Conservation (phyloP, 208 protist species). For the Wallacemonas sp. region DNA sequence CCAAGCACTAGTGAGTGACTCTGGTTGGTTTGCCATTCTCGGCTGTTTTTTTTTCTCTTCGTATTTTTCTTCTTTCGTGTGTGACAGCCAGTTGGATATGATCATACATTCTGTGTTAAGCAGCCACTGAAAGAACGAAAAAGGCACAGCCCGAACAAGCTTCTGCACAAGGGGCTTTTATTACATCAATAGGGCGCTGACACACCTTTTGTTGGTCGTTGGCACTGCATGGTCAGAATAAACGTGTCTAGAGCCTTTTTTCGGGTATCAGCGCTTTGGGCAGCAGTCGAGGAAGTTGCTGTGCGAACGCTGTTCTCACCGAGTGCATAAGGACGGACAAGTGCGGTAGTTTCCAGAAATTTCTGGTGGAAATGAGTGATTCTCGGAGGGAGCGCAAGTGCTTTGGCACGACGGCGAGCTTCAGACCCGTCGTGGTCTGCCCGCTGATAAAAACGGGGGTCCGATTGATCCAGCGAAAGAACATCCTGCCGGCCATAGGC, state of each 20-base stretch:
- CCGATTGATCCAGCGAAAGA: constrained; percentile 6
- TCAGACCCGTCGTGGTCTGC: constrained; percentile 4
- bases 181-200: constrained; percentile 27
- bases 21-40: no score
- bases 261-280: not conserved
- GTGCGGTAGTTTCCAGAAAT: constrained; percentile 26
- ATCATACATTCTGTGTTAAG: no score
- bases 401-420: not conserved
- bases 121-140: no score
- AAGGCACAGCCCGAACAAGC: no score
- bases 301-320: constrained; percentile 7
- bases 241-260: constrained; percentile 29
- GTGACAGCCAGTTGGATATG: no score
- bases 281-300: not conserved
- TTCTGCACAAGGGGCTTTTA: no score
- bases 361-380: constrained; percentile 18
- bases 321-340: constrained; percentile 51
- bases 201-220: constrained; percentile 55
- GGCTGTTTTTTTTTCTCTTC: no score
- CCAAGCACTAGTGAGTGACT: no score
- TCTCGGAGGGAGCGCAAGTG: not conserved
- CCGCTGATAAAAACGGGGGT: constrained; percentile 23
- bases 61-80: no score
- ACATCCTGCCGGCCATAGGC: constrained; percentile 6
- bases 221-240: constrained; percentile 47